These are phyloP conservation scores for Blastocystis hominis DNA, from an alignment of 352 stramenopile genomes.

Conservation along the genomic window DNA sequence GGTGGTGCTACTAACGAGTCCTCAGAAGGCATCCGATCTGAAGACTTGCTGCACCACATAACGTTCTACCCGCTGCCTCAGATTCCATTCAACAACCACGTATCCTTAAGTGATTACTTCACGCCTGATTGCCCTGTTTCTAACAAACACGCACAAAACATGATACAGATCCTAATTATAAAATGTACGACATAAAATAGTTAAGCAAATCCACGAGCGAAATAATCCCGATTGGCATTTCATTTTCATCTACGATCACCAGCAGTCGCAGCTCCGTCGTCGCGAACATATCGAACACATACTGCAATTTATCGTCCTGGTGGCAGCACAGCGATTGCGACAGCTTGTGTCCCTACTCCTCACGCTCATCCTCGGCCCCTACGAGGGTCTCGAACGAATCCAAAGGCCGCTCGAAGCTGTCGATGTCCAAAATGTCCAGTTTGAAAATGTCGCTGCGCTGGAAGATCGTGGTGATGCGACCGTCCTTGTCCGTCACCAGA, in stretches of 20 bases:
- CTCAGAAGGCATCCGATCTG: too few relatives aligned
- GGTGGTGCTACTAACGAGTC: too few relatives aligned
- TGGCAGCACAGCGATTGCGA: slow-evolving; percentile 13
- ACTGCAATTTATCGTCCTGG: slow-evolving; percentile 43
- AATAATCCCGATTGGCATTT: slow-evolving; percentile 50
- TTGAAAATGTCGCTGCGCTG: slow-evolving; percentile 46
- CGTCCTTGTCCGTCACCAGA: slow-evolving; percentile 19
- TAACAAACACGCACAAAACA: background rate
- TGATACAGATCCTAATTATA: slow-evolving; percentile 3
- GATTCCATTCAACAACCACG: too few relatives aligned
- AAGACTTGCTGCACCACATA: too few relatives aligned
- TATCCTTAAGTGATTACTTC: too few relatives aligned
- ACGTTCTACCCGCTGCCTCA: too few relatives aligned
- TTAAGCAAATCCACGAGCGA: slow-evolving; percentile 36
- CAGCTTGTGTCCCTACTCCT: slow-evolving; percentile 19
- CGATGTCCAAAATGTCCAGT: slow-evolving; percentile 39
- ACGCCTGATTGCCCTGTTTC: background rate
- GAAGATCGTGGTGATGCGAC: slow-evolving; percentile 38
- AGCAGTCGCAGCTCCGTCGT: slow-evolving; percentile 22
- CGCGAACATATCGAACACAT: slow-evolving; percentile 46
- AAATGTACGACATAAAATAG: slow-evolving; percentile 43
- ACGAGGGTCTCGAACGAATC: background rate
- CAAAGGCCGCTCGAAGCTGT: slow-evolving; percentile 4
- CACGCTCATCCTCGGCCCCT: background rate
- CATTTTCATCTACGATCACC: slow-evolving; percentile 45